Evolutionary conservation across 2,329 filamentous ascomycete species (phyloP), one percentile per base, ranked within the genome.

Genomic region (Fusarium multiceps): DNA sequence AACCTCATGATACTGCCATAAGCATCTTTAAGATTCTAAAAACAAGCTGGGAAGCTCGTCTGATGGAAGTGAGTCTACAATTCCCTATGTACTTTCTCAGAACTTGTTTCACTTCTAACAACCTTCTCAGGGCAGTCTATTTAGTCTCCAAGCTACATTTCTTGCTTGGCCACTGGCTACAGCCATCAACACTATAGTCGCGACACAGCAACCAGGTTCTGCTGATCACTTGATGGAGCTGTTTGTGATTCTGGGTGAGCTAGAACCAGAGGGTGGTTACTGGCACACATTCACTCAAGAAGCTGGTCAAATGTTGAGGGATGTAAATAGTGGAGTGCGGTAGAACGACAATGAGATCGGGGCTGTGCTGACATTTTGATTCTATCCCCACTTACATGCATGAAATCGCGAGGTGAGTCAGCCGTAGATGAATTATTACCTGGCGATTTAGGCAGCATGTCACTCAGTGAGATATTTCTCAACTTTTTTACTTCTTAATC

Each of bases 401-500:
- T 37, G 3, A 2, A 37, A 2, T 6, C 10, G 2, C 16, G 6
- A 1, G 18, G 3, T 37, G 34, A 37, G 34, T 37, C 34, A n/a
- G 34, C 28, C 28, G 2, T 3, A 28, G 11, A 28, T 28, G 2
- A 0, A 28, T 13, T 13, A 28, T 28, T 13, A 28, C 2, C 13
- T 13, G 6, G 28, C 28, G 5, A 28, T 28, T 13, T 28, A 28
- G 34, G 34, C 16, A 37, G 3, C 34, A 37, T 37, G 9, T 6
- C 3, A 6, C 16, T 6, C 0, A 2, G 16, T 6, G 16, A 37
- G 16, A 37, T 37, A 11, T 11, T 4, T 28, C 13, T 28, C 27
- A 28, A 28, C 2, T 1, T 28, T 1, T 28, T 13, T 2, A 28
- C 1, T 28, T 1, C 2, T 28, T 1, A 0, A 28, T 7, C 28